Conservation (phyloP, 2,329 filamentous ascomycete genomes). For the Aspergillus pseudotamarii region DNA sequence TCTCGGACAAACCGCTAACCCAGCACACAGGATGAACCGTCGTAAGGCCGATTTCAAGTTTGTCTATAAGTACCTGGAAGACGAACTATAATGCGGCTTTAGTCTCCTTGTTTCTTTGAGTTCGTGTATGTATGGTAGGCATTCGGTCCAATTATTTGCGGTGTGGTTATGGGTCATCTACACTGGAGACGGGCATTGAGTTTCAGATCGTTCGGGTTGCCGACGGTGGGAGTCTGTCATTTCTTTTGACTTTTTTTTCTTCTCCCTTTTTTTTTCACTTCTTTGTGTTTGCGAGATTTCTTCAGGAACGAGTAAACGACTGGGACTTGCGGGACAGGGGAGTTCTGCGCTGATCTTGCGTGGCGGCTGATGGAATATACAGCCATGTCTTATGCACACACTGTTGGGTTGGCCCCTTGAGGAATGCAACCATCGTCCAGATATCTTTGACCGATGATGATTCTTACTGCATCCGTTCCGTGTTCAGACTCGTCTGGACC, state of each 20-base stretch:
- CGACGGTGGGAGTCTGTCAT: conserved; percentile 1
- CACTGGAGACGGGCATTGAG: conserved; percentile 7
- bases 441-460: not conserved
- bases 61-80: conserved; percentile 95
- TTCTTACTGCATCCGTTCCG: not conserved
- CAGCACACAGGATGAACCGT: conserved; percentile 83
- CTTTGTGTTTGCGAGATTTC: conserved; percentile 17
- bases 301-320: conserved; percentile 35
- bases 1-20: conserved; percentile 18
- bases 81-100: conserved; percentile 66
- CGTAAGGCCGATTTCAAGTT: conserved; percentile 98
- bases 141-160: conserved; percentile 2
- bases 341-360: conserved; percentile 26
- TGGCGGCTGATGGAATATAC: conserved; percentile 19
- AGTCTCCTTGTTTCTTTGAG: not conserved
- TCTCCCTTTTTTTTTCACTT: conserved; percentile 18
- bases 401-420: conserved; percentile 15
- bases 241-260: conserved; percentile 5
- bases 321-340: conserved; percentile 32
- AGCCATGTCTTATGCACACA: conserved; percentile 15
- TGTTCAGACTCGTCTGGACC: not conserved
- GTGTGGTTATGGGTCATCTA: conserved; percentile 12
- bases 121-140: conserved; percentile 1
- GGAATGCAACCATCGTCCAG: conserved; percentile 9
- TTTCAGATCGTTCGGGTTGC: conserved; percentile 5